These are phyloP conservation scores for Colletotrichum somersetense DNA, from an alignment of 2,329 filamentous ascomycete genomes.

Conservation along the genomic window DNA sequence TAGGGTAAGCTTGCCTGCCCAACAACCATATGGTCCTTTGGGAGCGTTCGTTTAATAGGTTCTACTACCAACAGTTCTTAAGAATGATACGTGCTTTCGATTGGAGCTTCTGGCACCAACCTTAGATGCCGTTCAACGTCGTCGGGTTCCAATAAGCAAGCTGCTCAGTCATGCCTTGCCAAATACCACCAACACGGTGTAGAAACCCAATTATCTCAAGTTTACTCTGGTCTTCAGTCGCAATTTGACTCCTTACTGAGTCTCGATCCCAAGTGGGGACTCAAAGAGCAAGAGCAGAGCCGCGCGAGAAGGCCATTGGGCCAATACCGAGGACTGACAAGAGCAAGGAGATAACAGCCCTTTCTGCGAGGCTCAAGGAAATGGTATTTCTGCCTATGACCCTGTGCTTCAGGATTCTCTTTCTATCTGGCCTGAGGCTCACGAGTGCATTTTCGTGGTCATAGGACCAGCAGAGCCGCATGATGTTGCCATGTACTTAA, in stretches of 20 bases:
- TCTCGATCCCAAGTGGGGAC: background rate
- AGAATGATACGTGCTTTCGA: background rate
- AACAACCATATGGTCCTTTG: background rate
- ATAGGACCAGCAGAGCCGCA: conserved; percentile 1
- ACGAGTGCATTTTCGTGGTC: background rate
- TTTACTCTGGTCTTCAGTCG: background rate
- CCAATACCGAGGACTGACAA: background rate
- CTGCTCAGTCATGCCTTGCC: background rate
- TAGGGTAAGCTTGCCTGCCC: background rate
- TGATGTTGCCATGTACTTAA: background rate
- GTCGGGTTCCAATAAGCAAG: background rate
- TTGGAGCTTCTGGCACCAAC: background rate
- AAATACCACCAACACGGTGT: background rate
- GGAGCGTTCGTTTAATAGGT: background rate
- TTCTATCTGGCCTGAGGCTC: background rate
- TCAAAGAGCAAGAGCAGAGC: background rate
- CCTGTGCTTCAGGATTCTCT: background rate
- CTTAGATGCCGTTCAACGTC: background rate
- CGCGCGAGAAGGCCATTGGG: background rate
- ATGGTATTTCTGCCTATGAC: background rate
- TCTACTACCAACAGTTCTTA: no score
- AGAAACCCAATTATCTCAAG: background rate
- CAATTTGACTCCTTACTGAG: background rate
- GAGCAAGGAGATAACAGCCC: background rate
- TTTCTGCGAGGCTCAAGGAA: background rate